phyloP scores from a whole-genome alignment of 2,329 filamentous ascomycete genomes.

The Tolypocladium sp. region DNA sequence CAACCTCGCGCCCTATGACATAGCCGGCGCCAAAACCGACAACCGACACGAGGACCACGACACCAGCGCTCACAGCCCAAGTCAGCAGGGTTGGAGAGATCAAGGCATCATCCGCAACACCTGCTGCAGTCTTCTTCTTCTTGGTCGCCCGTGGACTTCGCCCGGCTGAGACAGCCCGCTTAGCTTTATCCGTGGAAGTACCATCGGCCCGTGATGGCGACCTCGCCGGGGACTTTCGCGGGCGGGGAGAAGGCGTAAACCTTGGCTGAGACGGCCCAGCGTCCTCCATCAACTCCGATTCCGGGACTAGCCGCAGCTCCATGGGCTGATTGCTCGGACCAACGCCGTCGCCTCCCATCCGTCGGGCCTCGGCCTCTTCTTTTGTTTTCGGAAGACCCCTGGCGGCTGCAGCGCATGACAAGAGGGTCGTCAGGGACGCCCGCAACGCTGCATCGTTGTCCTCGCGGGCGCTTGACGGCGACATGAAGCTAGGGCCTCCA shows the following conservation, averaged over 20 bases:
- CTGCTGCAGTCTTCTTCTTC: conserved; percentile 45
- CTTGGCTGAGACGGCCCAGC: conserved; percentile 8
- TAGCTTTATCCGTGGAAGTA: conserved; percentile 33
- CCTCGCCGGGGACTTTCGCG: conserved; percentile 18
- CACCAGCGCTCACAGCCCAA: conserved; percentile 58
- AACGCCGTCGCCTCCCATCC: conserved; percentile 25
- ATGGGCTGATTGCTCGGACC: conserved; percentile 43
- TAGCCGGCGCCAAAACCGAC: conserved; percentile 63
- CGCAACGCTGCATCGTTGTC: conserved; percentile 91
- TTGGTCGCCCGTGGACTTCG: conserved; percentile 40
- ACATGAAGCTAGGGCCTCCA: conserved; percentile 52
- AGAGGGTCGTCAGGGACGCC: conserved; percentile 84
- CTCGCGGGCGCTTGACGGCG: conserved; percentile 60
- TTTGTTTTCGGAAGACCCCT: conserved; percentile 65
- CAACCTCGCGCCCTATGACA: conserved; percentile 58
- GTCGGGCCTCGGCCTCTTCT: conserved; percentile 31
- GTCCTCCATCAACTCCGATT: conserved; percentile 46
- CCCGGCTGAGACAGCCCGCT: conserved; percentile 33
- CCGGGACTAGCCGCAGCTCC: conserved; percentile 49
- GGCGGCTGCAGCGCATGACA: conserved; percentile 90
- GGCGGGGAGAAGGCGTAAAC: conserved; percentile 13
- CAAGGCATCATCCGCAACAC: conserved; percentile 25
- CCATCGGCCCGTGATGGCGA: conserved; percentile 15
- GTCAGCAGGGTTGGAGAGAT: conserved; percentile 53
- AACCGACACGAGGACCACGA: conserved; percentile 58